These are phyloP conservation scores for Rubia yunnanensis DNA, from an alignment of 257 asterid genomes.

Conservation along the genomic window DNA sequence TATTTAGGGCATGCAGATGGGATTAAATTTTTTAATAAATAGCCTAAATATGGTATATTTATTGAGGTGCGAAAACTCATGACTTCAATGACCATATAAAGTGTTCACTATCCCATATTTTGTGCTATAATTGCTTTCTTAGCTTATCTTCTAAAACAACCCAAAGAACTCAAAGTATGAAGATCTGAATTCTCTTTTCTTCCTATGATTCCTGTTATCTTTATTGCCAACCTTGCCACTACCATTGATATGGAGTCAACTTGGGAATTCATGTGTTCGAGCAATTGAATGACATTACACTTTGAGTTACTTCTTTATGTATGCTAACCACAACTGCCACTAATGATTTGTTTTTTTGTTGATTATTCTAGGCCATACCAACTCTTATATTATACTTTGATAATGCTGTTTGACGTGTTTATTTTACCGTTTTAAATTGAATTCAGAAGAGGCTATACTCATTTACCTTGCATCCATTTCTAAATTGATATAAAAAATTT, in stretches of 20 bases:
- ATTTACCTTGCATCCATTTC: neutral
- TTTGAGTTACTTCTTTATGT: too few relatives aligned
- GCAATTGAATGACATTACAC: too few relatives aligned
- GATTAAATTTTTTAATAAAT: neutral
- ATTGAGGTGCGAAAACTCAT: neutral
- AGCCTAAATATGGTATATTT: neutral
- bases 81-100: neutral
- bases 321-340: too few relatives aligned
- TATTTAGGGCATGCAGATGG: neutral
- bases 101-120: neutral
- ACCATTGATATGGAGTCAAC: too few relatives aligned
- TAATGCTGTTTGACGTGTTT: neutral
- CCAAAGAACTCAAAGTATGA: too few relatives aligned
- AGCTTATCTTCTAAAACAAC: too few relatives aligned
- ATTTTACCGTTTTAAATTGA: neutral
- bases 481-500: neutral
- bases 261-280: too few relatives aligned
- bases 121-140: neutral
- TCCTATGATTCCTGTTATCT: neutral
- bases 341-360: too few relatives aligned
- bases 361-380: too few relatives aligned
- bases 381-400: neutral
- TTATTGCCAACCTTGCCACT: too few relatives aligned
- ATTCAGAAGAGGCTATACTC: too few relatives aligned
- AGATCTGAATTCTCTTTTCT: too few relatives aligned